Evolutionary conservation across 2,329 filamentous ascomycete species (phyloP), one percentile per base, ranked within the genome.

Genomic region (Verticillium klebahnii): DNA sequence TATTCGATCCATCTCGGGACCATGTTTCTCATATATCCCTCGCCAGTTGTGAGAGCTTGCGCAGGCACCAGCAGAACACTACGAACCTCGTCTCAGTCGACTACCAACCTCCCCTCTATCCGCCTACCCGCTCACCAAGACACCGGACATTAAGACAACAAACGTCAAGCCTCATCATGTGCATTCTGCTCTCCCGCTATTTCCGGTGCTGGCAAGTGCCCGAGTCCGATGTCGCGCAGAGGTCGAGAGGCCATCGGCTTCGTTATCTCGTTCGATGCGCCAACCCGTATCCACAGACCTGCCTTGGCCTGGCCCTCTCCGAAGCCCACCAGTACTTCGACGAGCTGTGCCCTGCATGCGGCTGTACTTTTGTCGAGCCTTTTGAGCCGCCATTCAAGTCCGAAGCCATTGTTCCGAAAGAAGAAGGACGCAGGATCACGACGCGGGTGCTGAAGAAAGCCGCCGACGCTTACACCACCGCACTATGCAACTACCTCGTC

Each of bases 251-350:
- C 8, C 63, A 65, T 37, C n/a, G 39, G 19, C 55, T 55, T 15
- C 40, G 45, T 12, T 62, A 62, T 31, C 31, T 65, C 19, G 19
- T 58, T 12, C 60, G 62, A 25, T 65, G 63, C 56, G 62, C 63
- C 19, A 65, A 60, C 45, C 62, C 62, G 12, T 34, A 34, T 31
- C 63, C 63, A n/a, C 29, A 25, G 25, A 34, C 40, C 4, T 65
- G 63, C 31, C 52, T 64, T 55, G 19, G 19, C 7, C 39, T 25
- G 6, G 62, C 60, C 5, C 60, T 65, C 2, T 6, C 17, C 40
- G 3, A 14, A 8, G 6, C 45, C 19, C 31, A 12, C 5, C 57
- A 60, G 14, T 15, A 12, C 3, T 65, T 62, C 37, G n/a, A 56
- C 8, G 23, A 25, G 0, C 31, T 60, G 17, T 65, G 63, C 5